Percentiles rank a stretch among this genome's conserved stretches.
These are phyloP conservation scores for Penicillium sp. DNA, from an alignment of 2,329 filamentous ascomycete species.

Conservation along the genomic window DNA sequence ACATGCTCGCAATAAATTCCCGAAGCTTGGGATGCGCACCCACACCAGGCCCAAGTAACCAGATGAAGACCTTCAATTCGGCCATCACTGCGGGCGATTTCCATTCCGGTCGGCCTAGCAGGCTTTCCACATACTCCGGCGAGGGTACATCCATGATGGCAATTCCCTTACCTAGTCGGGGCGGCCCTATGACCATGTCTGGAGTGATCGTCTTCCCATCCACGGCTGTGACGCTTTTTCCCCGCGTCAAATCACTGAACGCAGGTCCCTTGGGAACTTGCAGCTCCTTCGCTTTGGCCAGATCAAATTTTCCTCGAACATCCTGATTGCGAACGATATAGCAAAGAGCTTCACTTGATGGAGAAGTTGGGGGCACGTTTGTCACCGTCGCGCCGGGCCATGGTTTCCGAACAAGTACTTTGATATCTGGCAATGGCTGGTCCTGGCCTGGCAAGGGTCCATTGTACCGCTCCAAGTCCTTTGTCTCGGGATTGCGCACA, in stretches of 20 bases:
- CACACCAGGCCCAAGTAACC: constrained; percentile 71
- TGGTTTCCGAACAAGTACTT: constrained; percentile 66
- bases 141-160: constrained; percentile 75
- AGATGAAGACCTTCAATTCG: constrained; percentile 65
- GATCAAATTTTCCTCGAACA: constrained; percentile 74
- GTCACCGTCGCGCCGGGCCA: constrained; percentile 68
- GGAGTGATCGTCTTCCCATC: constrained; percentile 68
- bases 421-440: constrained; percentile 55
- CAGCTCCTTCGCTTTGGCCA: constrained; percentile 56
- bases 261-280: constrained; percentile 57
- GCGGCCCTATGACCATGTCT: constrained; percentile 73
- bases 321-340: constrained; percentile 77
- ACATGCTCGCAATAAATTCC: constrained; percentile 61
- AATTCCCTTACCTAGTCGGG: constrained; percentile 64
- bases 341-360: constrained; percentile 64
- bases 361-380: constrained; percentile 61
- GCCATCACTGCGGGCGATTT: constrained; percentile 57
- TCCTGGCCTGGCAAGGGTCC: constrained; percentile 58
- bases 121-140: constrained; percentile 59
- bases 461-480: constrained; percentile 61
- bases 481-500: constrained; percentile 55
- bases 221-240: constrained; percentile 56
- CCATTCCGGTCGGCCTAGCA: constrained; percentile 70
- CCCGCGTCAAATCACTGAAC: constrained; percentile 57
- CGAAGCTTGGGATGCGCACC: constrained; percentile 57